Percentiles rank a stretch among this genome's conserved stretches.
phyloP scores from a whole-genome alignment of 192 early-diverging fungal genomes.

The Umbelopsis ramanniana region DNA sequence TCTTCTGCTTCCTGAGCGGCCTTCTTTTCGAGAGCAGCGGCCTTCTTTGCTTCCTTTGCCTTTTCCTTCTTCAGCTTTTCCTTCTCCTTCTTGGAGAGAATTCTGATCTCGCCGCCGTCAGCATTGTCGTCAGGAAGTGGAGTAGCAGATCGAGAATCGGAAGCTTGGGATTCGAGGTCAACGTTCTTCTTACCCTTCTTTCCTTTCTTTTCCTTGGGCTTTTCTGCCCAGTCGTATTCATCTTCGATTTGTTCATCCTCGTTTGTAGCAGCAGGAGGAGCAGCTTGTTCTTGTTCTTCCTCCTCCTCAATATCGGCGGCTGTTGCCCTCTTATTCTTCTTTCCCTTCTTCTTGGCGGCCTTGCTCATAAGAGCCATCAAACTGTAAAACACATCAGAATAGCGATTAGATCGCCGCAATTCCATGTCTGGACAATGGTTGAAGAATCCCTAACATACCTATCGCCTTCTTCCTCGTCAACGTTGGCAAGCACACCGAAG shows the following conservation, averaged over 20 bases:
- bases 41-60: constrained; percentile 61
- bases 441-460: constrained; percentile 29
- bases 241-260: constrained; percentile 43
- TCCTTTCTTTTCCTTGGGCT: constrained; percentile 60
- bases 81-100: constrained; percentile 89
- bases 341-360: constrained; percentile 57
- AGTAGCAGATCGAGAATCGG: constrained; percentile 17
- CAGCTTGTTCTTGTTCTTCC: constrained; percentile 56
- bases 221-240: constrained; percentile 20
- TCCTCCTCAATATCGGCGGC: constrained; percentile 33
- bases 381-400: constrained; percentile 18
- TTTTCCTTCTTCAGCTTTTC: constrained; percentile 82
- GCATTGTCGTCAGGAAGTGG: constrained; percentile 35
- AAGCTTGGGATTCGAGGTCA: constrained; percentile 29
- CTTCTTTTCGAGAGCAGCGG: constrained; percentile 53
- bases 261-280: constrained; percentile 40
- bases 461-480: constrained; percentile 49
- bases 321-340: constrained; percentile 48
- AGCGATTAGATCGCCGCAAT: neutral
- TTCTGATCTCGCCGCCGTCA: constrained; percentile 49
- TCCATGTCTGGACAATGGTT: neutral
- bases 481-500: constrained; percentile 28
- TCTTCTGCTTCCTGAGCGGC: constrained; percentile 41
- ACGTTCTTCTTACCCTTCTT: constrained; percentile 39
- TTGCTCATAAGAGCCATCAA: constrained; percentile 52